Evolutionary conservation across 768 basidiomycete species (phyloP), one percentile per base, ranked within the genome.

Genomic region (Cystobasidium ongulense): DNA sequence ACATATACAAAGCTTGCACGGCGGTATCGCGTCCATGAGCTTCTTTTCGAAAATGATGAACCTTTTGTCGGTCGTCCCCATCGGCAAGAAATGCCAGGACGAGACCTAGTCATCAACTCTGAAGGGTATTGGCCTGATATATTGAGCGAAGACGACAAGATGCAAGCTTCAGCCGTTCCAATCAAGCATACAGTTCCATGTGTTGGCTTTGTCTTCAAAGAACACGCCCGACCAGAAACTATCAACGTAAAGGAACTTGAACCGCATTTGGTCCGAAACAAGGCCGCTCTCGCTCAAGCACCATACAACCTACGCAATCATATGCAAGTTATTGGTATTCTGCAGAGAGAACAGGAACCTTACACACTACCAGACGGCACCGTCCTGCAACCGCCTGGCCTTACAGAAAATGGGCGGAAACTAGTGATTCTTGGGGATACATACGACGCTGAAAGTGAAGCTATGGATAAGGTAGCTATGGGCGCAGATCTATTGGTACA

Each of bases 351-450:
- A 71, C 89, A 89, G 23, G 85, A 87, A 75, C 83, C 82, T 21
- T 82, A 92, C 38, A 80, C 82, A 68, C 86, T 93, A 57, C 83
- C 84, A 1, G 90, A 92, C 76, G 90, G 90, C 15, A 90, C 88
- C 31, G 75, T 87, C 18, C 83, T 94, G 17, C 83, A 86, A 3
- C 54, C 83, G 77, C 90, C 90, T 7, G 78, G 83, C 27, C 85
- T 85, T 57, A 78, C 71, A 33, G 83, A 87, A 64, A 84, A 83
- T 0, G 92, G 91, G 21, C 85, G 90, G 62, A 89, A 88, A 78
- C 80, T 93, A 50, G 88, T 88, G 29, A 84, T 92, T 57, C 83
- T 92, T 3, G 91, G 91, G 0, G 90, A 92, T 78, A 91, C 90
- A 0, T 86, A 82, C 75, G 87, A 92, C 77, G 84, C 82, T 21